Evolutionary conservation across 23 red algal species (phyloP).

Genomic region (Pyropia yezoensis): DNA sequence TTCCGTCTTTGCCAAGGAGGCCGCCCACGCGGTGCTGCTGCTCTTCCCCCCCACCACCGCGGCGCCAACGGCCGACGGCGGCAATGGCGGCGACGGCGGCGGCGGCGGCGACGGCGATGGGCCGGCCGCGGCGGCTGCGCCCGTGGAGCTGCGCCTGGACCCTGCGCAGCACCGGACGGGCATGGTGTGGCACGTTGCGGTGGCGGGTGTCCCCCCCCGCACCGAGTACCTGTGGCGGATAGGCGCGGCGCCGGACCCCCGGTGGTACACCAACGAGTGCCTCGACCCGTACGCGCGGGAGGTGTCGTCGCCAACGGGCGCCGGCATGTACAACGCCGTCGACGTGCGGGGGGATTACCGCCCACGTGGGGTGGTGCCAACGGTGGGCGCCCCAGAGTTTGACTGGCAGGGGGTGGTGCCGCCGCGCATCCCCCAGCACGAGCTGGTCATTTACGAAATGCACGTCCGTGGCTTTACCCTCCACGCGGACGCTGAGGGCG

Average conservation of each 20-base stretch:
- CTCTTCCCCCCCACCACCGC: conserved; percentile 13
- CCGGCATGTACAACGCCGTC: conserved; percentile 21
- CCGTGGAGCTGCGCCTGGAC: conserved; percentile 24
- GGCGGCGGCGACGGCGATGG: too few species aligned
- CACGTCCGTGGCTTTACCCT: conserved; percentile 88
- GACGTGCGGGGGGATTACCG: conserved; percentile 8
- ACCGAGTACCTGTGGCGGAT: conserved; percentile 60
- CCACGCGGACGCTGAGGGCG: not conserved
- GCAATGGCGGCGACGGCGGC: too few species aligned
- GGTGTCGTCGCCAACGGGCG: conserved; percentile 33
- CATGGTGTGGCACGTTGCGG: conserved; percentile 68
- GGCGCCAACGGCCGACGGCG: not conserved
- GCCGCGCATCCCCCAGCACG: conserved; percentile 47
- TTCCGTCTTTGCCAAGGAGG: conserved; percentile 76
- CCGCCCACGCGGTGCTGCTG: conserved; percentile 29
- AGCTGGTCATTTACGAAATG: conserved; percentile 92
- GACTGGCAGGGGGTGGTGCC: conserved; percentile 78
- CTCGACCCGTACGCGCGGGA: conserved; percentile 79
- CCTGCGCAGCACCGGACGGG: conserved; percentile 30
- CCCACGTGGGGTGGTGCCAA: conserved; percentile 50
- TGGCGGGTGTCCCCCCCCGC: conserved; percentile 8
- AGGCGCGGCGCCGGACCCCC: conserved; percentile 22
- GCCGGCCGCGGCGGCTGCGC: not conserved
- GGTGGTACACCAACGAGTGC: conserved; percentile 61
- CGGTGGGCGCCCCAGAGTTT: conserved; percentile 32